Percentiles rank a stretch among this genome's conserved stretches.
Conservation (phyloP, 2,329 filamentous ascomycete species). For the Colletotrichum gloeosporioides region DNA sequence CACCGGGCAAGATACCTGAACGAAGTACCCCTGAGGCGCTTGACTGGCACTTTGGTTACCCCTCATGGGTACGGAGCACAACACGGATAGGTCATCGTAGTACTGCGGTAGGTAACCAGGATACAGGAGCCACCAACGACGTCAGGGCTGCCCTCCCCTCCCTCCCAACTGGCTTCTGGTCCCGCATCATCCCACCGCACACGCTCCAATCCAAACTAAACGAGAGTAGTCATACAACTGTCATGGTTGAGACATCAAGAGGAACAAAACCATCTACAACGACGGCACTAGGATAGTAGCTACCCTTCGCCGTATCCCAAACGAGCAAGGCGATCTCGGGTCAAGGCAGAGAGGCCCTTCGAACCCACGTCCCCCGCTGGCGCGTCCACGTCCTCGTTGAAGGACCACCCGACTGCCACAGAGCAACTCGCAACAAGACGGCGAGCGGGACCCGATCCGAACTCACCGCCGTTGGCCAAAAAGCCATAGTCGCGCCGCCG, state of each 20-base stretch:
- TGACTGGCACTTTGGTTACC: neutral
- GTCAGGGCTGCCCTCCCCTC: neutral
- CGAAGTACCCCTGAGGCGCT: neutral
- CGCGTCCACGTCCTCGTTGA: neutral
- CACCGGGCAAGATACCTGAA: neutral
- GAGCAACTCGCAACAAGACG: neutral
- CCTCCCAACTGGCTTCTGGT: neutral
- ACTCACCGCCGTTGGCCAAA: slow-evolving; percentile 15
- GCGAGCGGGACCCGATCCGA: slow-evolving; percentile 5
- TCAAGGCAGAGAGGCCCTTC: neutral
- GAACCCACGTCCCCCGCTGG: neutral
- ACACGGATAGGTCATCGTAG: neutral
- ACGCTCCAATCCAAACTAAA: neutral
- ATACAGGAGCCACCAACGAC: neutral
- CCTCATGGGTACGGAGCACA: neutral
- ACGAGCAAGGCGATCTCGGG: neutral
- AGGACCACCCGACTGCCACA: neutral
- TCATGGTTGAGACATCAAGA: neutral
- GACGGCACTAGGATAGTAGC: neutral
- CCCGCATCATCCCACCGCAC: neutral
- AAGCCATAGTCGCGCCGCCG: neutral
- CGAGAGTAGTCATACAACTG: neutral
- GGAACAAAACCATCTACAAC: neutral
- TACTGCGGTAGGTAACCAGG: neutral
- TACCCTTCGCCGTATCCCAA: neutral